Base-by-base conservation (phyloP, 192 early-diverging fungal species). In the Funneliformis mosseae region DNA sequence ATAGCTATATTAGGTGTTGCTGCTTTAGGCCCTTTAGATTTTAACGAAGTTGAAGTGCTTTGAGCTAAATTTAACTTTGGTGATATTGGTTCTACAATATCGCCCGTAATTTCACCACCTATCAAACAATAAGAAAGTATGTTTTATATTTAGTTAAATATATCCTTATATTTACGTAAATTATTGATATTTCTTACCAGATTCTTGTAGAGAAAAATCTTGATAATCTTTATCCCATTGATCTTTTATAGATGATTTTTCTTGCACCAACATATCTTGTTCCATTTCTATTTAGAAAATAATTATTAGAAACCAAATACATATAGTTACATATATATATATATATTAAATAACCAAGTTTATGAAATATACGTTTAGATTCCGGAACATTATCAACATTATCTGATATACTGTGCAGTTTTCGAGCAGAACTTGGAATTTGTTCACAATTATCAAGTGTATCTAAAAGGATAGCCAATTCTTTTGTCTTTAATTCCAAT, bases 401-500 rank as follows among this genome's bases (percentile, higher is more conserved):
- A 60, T 16, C 27, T 39, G 9, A 21, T 27, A 18, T 41, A 41
- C 59, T 18, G 33, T 80, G 39, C 33, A 75, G 66, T 28, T 82
- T 81, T 77, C 77, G 72, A 46, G 82, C 55, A 21, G 27, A 21
- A 16, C 66, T 66, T 10, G 85, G 81, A 23, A 84, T 81, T 55
- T 84, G 66, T 10, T 84, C 83, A 69, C 74, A 50, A 11, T 46
- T 27, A 75, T 89, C 88, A 63, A 90, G 66, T 43, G 78, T 61
- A 21, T 80, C 74, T 48, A 90, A 77, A 41, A 90, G 66, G 38
- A 85, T 83, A 12, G 81, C 80, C 12, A 88, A 83, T 48, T 90
- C 89, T 14, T 82, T 71, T 3, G 89, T 85, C 75, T 90, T 90
- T 69, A 81, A 78, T 43, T 88, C 88, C n/a, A 89, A 83, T 75